Percentiles rank a stretch among this genome's conserved stretches.
Evolutionary conservation across 2,329 filamentous ascomycete genomes (phyloP).

Genomic region (Aspergillus neoniger): DNA sequence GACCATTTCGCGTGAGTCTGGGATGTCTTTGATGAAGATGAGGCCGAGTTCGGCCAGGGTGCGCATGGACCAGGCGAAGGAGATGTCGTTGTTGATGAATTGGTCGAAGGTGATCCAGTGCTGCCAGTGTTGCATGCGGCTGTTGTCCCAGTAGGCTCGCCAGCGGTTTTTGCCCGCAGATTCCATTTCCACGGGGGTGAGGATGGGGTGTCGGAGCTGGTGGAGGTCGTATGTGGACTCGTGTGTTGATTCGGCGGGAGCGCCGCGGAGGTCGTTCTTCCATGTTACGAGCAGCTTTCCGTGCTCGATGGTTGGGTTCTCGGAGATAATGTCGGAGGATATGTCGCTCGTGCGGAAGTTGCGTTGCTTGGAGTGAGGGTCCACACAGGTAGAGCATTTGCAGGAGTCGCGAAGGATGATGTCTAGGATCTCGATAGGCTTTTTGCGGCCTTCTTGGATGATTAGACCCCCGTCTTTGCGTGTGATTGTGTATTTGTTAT

Average conservation of each 20-base stretch:
- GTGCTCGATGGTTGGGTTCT: constrained; percentile 38
- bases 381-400: constrained; percentile 55
- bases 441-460: background rate
- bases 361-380: constrained; percentile 62
- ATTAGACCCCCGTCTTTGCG: background rate
- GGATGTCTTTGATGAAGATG: constrained; percentile 74
- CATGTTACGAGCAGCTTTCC: constrained; percentile 61
- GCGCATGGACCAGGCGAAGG: constrained; percentile 63
- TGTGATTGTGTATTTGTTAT: background rate
- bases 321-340: constrained; percentile 49
- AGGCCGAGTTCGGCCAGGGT: constrained; percentile 69
- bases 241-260: constrained; percentile 42
- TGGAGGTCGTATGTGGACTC: constrained; percentile 36
- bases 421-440: constrained; percentile 11
- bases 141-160: constrained; percentile 40
- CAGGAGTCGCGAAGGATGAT: constrained; percentile 57
- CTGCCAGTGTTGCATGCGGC: constrained; percentile 46
- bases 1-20: constrained; percentile 66
- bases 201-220: constrained; percentile 15
- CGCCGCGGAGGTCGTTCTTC: constrained; percentile 54
- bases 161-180: background rate
- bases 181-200: background rate
- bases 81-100: constrained; percentile 64
- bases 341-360: constrained; percentile 67
- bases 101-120: constrained; percentile 66